phyloP scores from a whole-genome alignment of 495 filamentous ascomycete species.

The Penicillium arizonense region DNA sequence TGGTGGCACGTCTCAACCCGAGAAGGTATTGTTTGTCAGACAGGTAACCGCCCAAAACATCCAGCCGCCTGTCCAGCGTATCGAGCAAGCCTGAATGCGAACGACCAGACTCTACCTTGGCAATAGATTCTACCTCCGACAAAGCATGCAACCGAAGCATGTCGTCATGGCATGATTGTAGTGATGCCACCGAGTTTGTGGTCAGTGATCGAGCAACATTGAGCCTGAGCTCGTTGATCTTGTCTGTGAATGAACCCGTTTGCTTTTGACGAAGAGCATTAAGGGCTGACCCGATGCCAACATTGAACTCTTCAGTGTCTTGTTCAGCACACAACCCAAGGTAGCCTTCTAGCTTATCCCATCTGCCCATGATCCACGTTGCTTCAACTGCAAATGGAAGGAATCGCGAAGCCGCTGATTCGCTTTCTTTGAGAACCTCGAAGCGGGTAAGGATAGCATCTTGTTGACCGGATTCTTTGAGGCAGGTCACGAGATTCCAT shows the following conservation, averaged over 20 bases:
- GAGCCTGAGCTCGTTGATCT: conserved; percentile 63
- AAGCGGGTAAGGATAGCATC: conserved; percentile 83
- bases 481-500: conserved; percentile 78
- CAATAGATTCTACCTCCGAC: conserved; percentile 81
- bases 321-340: conserved; percentile 49
- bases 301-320: conserved; percentile 73
- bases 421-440: conserved; percentile 65
- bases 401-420: conserved; percentile 52
- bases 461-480: conserved; percentile 90
- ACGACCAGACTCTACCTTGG: conserved; percentile 40
- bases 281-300: conserved; percentile 73
- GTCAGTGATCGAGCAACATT: conserved; percentile 72
- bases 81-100: conserved; percentile 45
- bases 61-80: conserved; percentile 70
- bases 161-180: conserved; percentile 76
- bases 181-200: conserved; percentile 67
- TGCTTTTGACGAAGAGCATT: conserved; percentile 59
- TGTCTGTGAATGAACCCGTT: conserved; percentile 51
- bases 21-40: conserved; percentile 93
- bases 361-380: conserved; percentile 82
- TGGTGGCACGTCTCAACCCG: conserved; percentile 79
- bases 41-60: conserved; percentile 80
- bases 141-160: conserved; percentile 84
- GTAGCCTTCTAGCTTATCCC: conserved; percentile 71
- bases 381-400: conserved; percentile 85